A percentile compares a stretch with the other conserved stretches of the same genome.
phyloP scores from a whole-genome alignment of 2,329 filamentous ascomycete genomes.

The Xylariaceae sp. region DNA sequence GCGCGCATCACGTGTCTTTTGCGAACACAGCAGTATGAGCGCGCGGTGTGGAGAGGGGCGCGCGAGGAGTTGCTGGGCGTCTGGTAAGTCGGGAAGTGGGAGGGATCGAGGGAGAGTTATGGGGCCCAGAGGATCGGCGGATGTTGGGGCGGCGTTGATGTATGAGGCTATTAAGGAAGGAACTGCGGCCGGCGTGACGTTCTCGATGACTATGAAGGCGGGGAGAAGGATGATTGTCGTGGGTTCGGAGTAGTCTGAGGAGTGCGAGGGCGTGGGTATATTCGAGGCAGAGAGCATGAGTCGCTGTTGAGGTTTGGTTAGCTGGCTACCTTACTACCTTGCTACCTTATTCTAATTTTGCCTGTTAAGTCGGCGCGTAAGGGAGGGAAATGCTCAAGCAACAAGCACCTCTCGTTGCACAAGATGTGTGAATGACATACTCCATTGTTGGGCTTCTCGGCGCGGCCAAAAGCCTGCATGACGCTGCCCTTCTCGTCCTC shows the following conservation, averaged over 20 bases:
- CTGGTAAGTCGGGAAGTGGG: conserved; percentile 27
- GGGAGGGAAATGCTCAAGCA: background rate
- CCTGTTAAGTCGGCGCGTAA: background rate
- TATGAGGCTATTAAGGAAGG: conserved; percentile 68
- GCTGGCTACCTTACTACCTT: background rate
- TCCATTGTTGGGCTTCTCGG: conserved; percentile 62
- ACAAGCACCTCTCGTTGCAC: background rate
- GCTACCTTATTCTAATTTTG: background rate
- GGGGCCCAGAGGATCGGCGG: conserved; percentile 57
- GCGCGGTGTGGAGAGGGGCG: conserved; percentile 77
- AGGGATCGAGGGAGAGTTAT: conserved; percentile 36
- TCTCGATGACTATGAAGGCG: conserved; percentile 77
- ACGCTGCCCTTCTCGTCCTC: conserved; percentile 82
- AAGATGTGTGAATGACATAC: conserved; percentile 44
- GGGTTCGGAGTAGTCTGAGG: conserved; percentile 61
- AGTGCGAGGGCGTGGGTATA: conserved; percentile 74
- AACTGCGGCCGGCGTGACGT: conserved; percentile 74
- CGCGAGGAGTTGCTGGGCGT: conserved; percentile 35
- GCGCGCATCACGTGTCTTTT: conserved; percentile 88
- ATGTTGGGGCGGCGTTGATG: conserved; percentile 72
- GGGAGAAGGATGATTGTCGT: conserved; percentile 83
- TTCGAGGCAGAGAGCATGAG: conserved; percentile 92
- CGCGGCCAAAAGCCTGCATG: conserved; percentile 69
- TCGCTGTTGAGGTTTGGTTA: conserved; percentile 47
- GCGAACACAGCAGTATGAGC: conserved; percentile 90